Base-by-base conservation (phyloP, 441 rosid genomes). In the Hypseocharis bilobata region DNA sequence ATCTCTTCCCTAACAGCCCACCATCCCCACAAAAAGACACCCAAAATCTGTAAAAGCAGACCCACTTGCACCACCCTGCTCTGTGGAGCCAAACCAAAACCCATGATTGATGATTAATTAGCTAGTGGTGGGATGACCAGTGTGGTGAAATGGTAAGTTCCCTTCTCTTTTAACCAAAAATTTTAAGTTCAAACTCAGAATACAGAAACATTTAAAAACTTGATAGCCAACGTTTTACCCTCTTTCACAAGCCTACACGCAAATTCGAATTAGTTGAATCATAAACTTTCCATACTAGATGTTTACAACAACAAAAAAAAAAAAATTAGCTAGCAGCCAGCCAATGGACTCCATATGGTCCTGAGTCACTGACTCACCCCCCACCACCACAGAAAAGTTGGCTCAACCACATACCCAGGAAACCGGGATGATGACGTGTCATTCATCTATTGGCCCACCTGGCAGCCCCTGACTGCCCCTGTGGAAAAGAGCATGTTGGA, bases 401-500 rank as follows among this genome's bases (percentile, higher is more conserved):
- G 42, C 42, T 36, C 42, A 36, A 10, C 36, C 4, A 10, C 36
- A 32, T 0, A 4, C 36, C 66, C 2, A 16, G n/a, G 2, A 14
- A 29, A 49, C 23, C 8, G 26, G 0, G 0, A 1, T 0, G 52
- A 4, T 52, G 40, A 78, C 63, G 72, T 77, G 76, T 36, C 69
- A 8, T 0, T 0, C 4, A 42, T 0, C 2, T 0, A 64, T 40
- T 64, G 70, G 54, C 20, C 42, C 29, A 59, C 63, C 20, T 59
- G 63, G 38, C 38, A 32, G 14, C 17, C 38, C 44, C 38, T 59
- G 0, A 29, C 42, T 59, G 28, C 8, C 52, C 25, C 8, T n/a
- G 11, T 7, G 23, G 36, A 25, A 71, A 60, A 66, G 44, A 42
- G 44, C 14, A 22, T 7, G 51, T 54, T 72, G 77, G 72, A 56